Conservation (phyloP, 208 protist genomes). For the Tritrichomonas musculus region DNA sequence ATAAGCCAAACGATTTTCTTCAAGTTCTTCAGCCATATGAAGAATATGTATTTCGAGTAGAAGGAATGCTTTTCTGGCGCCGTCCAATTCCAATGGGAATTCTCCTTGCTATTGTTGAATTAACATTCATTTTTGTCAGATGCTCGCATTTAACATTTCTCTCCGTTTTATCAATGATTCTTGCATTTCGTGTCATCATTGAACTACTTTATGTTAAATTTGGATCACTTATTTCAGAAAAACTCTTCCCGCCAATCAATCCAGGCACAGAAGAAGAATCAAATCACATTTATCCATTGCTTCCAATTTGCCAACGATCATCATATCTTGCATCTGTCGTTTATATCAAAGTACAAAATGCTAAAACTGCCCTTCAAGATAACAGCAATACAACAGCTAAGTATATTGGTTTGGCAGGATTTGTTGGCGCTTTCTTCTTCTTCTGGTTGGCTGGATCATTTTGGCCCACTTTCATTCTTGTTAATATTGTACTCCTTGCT, state of each 20-base stretch:
- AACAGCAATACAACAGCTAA: not conserved
- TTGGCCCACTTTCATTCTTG: not conserved
- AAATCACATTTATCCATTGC: not conserved
- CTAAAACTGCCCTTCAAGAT: not conserved
- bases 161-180: not conserved
- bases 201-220: not conserved
- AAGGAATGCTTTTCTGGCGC: not conserved
- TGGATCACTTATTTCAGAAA: not conserved
- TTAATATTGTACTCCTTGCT: not conserved
- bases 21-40: too few relatives aligned
- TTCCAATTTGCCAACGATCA: not conserved
- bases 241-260: not conserved
- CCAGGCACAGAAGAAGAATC: not conserved
- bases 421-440: not conserved
- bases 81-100: conserved; percentile 9
- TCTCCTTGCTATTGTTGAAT: not conserved
- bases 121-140: not conserved
- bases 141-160: not conserved
- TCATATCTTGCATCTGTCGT: not conserved
- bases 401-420: not conserved
- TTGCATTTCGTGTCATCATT: not conserved
- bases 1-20: too few relatives aligned
- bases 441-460: not conserved
- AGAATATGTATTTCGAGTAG: too few relatives aligned
- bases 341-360: not conserved